A percentile compares a stretch with the other conserved stretches of the same genome.
Evolutionary conservation across 2,329 filamentous ascomycete genomes (phyloP).

Genomic region (Hortaea werneckii): DNA sequence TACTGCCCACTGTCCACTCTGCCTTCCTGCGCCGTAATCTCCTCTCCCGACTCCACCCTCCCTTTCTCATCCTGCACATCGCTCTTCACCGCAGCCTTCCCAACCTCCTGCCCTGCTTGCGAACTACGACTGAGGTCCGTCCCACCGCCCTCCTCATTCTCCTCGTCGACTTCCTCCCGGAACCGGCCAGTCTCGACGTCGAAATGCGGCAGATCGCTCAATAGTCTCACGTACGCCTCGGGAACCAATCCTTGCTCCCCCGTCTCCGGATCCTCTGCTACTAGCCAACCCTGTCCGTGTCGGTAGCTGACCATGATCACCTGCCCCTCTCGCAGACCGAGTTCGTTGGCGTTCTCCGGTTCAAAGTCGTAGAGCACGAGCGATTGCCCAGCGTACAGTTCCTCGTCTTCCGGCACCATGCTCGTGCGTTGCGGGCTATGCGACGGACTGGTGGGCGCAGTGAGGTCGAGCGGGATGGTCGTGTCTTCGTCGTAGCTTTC

Average conservation of each 20-base stretch:
- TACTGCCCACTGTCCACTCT: background rate
- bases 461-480: slow-evolving; percentile 20
- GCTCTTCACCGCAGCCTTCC: background rate
- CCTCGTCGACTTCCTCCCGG: slow-evolving; percentile 15
- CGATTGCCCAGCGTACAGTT: slow-evolving; percentile 95
- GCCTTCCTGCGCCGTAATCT: background rate
- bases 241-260: slow-evolving; percentile 90
- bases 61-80: background rate
- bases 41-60: background rate
- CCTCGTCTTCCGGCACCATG: slow-evolving; percentile 59
- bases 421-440: slow-evolving; percentile 16
- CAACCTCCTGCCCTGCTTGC: background rate
- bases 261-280: slow-evolving; percentile 90
- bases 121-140: background rate
- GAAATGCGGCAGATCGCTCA: slow-evolving; percentile 88
- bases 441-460: slow-evolving; percentile 6
- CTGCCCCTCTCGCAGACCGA: slow-evolving; percentile 85
- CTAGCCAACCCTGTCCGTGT: slow-evolving; percentile 93
- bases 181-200: slow-evolving; percentile 75
- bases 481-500: background rate
- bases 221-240: slow-evolving; percentile 86
- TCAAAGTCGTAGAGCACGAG: slow-evolving; percentile 93
- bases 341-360: slow-evolving; percentile 90
- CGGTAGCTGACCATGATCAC: slow-evolving; percentile 94
- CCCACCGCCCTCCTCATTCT: background rate